Evolutionary conservation across 2,329 filamentous ascomycete species (phyloP).

Genomic region (Monosporascus sp.): DNA sequence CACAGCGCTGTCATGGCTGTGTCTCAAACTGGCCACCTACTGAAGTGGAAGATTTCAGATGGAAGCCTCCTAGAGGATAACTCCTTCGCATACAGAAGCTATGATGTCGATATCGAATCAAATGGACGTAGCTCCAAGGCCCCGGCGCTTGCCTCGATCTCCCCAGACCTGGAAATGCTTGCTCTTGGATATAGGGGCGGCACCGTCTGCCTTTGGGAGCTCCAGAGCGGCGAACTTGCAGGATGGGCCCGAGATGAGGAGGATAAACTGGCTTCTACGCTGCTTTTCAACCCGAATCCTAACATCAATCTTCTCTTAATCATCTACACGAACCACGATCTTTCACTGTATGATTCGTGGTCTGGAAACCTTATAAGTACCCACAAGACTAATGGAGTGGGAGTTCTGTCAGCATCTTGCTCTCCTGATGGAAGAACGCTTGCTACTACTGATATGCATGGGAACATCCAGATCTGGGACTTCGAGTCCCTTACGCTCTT

Average conservation of each 20-base stretch:
- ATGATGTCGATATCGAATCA: constrained; percentile 1
- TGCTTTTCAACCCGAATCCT: constrained; percentile 19
- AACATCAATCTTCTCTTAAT: constrained; percentile 14
- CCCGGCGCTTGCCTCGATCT: constrained; percentile 10
- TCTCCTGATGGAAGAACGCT: constrained; percentile 15
- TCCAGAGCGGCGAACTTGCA: constrained; percentile 10
- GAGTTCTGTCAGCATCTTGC: constrained; percentile 9
- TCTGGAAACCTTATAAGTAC: constrained; percentile 8
- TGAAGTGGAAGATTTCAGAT: constrained; percentile 11
- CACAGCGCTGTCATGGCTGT: not conserved
- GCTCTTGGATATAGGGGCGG: constrained; percentile 14
- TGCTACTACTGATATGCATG: constrained; percentile 10
- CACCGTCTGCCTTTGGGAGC: constrained; percentile 16
- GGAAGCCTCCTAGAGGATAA: constrained; percentile 12
- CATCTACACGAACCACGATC: constrained; percentile 11
- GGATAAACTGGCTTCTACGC: constrained; percentile 2
- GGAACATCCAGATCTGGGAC: constrained; percentile 16
- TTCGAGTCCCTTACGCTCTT: constrained; percentile 15
- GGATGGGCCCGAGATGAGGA: constrained; percentile 14
- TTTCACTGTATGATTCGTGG: constrained; percentile 15
- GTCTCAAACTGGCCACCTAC: constrained; percentile 6
- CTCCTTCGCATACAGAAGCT: constrained; percentile 4
- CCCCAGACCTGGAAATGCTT: constrained; percentile 15
- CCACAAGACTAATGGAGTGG: constrained; percentile 1
- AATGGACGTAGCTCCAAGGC: constrained; percentile 1